Conservation (phyloP, 805 yeast species). For the Grigorovia yakushimaensis region DNA sequence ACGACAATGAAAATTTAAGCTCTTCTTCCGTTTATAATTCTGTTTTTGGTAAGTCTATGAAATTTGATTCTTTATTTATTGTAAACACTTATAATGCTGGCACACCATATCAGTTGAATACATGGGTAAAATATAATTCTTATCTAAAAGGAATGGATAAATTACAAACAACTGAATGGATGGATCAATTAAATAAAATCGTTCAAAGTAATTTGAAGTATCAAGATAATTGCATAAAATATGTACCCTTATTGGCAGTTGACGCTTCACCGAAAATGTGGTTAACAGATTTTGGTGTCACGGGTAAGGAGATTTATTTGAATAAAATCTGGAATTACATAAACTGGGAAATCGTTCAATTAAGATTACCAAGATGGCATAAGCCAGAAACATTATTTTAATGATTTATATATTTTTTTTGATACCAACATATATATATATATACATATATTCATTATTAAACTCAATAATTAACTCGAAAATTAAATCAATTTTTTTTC, state of each 20-base stretch:
- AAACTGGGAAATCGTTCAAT: conserved; percentile 60
- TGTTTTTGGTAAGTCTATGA: conserved; percentile 7
- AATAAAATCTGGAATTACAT: conserved; percentile 59
- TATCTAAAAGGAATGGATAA: neutral
- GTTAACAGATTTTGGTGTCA: conserved; percentile 67
- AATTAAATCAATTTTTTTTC: too few relatives aligned
- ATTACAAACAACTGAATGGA: neutral
- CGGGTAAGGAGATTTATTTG: conserved; percentile 56
- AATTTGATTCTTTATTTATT: conserved; percentile 46
- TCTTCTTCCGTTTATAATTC: conserved; percentile 1
- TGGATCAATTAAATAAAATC: neutral
- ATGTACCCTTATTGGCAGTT: conserved; percentile 56
- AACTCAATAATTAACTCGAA: too few relatives aligned
- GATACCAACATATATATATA: neutral
- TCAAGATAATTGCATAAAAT: conserved; percentile 4
- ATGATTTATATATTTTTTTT: neutral
- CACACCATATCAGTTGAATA: conserved; percentile 56
- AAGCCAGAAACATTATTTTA: neutral
- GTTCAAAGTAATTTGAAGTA: neutral
- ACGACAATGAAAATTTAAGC: neutral
- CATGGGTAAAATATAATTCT: neutral
- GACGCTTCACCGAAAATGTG: conserved; percentile 67
- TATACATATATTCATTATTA: neutral
- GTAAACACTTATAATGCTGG: conserved; percentile 88
- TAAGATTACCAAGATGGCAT: conserved; percentile 28